A percentile compares a stretch with the other conserved stretches of the same genome.
Conservation (phyloP, 75 land plant genomes). For the Adiantum capillusveneris region DNA sequence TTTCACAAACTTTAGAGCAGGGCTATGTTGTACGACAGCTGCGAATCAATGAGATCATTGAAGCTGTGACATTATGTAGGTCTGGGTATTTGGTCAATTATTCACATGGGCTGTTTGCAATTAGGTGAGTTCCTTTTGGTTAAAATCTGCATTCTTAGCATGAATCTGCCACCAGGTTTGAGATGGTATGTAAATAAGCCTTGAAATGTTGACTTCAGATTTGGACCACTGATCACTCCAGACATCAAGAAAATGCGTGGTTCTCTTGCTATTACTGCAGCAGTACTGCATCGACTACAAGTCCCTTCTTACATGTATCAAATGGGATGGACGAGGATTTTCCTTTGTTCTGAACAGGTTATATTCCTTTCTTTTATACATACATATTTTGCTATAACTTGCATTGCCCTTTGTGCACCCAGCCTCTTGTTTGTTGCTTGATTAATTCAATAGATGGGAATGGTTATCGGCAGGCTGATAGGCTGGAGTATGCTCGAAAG, state of each 20-base stretch:
- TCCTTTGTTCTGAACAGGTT: conserved; percentile 91
- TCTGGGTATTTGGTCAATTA: conserved; percentile 79
- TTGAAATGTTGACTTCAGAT: conserved; percentile 30
- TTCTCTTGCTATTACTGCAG: conserved; percentile 57
- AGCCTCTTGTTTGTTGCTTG: too few species aligned
- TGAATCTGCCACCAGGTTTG: too few species aligned
- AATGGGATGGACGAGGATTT: conserved; percentile 89
- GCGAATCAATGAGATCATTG: neutral
- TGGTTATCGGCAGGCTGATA: conserved; percentile 43
- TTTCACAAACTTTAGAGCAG: conserved; percentile 22
- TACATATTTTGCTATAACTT: too few species aligned
- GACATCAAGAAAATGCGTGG: conserved; percentile 43
- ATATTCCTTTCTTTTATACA: neutral
- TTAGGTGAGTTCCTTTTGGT: too few species aligned
- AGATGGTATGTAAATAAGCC: too few species aligned
- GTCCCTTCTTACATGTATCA: conserved; percentile 80
- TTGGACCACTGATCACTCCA: conserved; percentile 60
- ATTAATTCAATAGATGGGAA: too few species aligned
- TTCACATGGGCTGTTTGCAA: conserved; percentile 79
- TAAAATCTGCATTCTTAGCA: too few species aligned
- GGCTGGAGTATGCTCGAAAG: conserved; percentile 74
- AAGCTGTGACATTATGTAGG: conserved; percentile 49
- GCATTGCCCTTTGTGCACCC: too few species aligned
- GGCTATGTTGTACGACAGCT: neutral
- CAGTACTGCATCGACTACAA: conserved; percentile 70